Conservation (phyloP, 108 stramenopile genomes). For the Chaetoceros muelleri region DNA sequence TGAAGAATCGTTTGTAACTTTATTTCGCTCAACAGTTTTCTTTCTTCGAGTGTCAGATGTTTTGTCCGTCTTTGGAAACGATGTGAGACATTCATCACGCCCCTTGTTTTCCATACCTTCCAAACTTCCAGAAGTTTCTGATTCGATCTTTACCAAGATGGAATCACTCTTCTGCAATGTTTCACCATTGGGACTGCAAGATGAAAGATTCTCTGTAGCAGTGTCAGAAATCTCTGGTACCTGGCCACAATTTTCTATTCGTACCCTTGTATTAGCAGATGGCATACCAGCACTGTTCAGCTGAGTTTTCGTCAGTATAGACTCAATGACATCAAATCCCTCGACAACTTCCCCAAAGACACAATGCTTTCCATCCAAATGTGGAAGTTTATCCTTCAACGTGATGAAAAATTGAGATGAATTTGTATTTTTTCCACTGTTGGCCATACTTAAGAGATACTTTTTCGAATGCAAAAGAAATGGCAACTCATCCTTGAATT, state of each 20-base stretch:
- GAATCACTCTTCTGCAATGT: too few relatives aligned
- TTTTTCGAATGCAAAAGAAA: constrained; percentile 49
- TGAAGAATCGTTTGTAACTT: too few relatives aligned
- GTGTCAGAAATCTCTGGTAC: not conserved
- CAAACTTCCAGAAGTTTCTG: too few relatives aligned
- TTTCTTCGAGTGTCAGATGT: too few relatives aligned
- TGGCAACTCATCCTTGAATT: constrained; percentile 56
- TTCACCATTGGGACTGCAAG: not conserved
- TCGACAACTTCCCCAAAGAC: constrained; percentile 74
- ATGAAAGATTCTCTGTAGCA: not conserved
- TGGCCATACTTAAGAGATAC: constrained; percentile 74
- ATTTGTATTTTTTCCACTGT: constrained; percentile 66
- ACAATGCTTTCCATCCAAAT: constrained; percentile 81
- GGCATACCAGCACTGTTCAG: not conserved
- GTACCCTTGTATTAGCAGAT: not conserved
- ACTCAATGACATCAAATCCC: not conserved
- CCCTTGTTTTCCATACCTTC: too few relatives aligned
- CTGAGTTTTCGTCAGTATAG: not conserved
- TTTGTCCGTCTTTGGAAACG: too few relatives aligned
- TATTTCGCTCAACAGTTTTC: too few relatives aligned
- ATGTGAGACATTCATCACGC: too few relatives aligned
- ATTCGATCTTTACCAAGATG: too few relatives aligned
- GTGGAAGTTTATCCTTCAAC: constrained; percentile 16
- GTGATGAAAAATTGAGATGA: constrained; percentile 61
- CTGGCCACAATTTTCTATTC: not conserved